Evolutionary conservation across 2,329 filamentous ascomycete species (phyloP), one percentile per base, ranked within the genome.

Genomic region (Sphaceloma murrayae): DNA sequence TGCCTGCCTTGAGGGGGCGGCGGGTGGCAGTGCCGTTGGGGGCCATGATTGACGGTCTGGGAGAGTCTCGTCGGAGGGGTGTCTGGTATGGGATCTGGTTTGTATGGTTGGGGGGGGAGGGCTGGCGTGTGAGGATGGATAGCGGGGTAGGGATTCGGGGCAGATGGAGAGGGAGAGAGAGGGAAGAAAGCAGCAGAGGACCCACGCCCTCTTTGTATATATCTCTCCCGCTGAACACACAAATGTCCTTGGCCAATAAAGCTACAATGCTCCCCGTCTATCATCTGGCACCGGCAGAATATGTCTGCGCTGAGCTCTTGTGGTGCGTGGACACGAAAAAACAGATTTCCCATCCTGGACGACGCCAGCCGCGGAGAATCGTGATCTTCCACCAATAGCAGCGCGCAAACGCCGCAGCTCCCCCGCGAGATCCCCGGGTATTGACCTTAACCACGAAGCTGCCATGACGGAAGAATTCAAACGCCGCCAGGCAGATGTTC

Each of bases 1-100:
- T 87, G 60, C 85, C 85, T 57, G 81, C 80, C 33, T 82, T 81
- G 45, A 93, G 75, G 51, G 80, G 72, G n/a, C 68, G 73, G 48
- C 62, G 51, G 22, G 43, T 42, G 24, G 45, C 38, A 11, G 43
- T 22, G 44, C 50, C 51, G 43, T 53, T 56, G 46, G 58, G 46
- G 46, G 53, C 58, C 63, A 57, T 66, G 11, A n/a, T 33, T 49
- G 48, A 26, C 44, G 24, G 14, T 47, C 14, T 18, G n/a, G n/a
- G n/a, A n/a, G n/a, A n/a, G n/a, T n/a, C n/a, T n/a, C n/a, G n/a
- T n/a, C n/a, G n/a, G n/a, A n/a, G n/a, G n/a, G n/a, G n/a, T n/a
- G n/a, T n/a, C n/a, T n/a, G n/a, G n/a, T n/a, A n/a, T n/a, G n/a
- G n/a, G n/a, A n/a, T n/a, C n/a, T n/a, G n/a, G n/a, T n/a, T n/a